A percentile compares a stretch with the other conserved stretches of the same genome.
Conservation (phyloP, 1,139 yeast species). For the Nadsonia starkeyi-henricii region DNA sequence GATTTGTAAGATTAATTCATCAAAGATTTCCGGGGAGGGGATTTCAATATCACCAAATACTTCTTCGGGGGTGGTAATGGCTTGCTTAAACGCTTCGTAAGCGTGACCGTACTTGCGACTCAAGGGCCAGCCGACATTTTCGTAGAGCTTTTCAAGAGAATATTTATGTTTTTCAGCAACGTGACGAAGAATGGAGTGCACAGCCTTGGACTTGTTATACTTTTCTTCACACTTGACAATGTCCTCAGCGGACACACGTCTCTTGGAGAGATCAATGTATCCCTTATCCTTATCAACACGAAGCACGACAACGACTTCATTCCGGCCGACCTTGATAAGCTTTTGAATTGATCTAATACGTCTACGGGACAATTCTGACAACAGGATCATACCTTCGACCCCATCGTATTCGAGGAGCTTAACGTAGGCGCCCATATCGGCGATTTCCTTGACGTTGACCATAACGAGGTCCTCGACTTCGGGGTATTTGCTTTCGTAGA, state of each 20-base stretch:
- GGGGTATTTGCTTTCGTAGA: constrained; percentile 95
- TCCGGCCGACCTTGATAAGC: constrained; percentile 93
- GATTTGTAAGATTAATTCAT: constrained; percentile 73
- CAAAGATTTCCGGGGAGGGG: constrained; percentile 61
- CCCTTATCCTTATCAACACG: constrained; percentile 99
- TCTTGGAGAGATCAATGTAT: constrained; percentile 90
- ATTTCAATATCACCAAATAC: constrained; percentile 70
- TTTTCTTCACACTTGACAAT: constrained; percentile 95
- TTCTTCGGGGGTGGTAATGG: constrained; percentile 74
- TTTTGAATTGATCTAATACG: constrained; percentile 97
- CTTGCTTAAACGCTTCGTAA: constrained; percentile 90
- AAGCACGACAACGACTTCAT: constrained; percentile 96
- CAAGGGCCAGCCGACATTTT: constrained; percentile 93
- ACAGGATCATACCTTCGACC: constrained; percentile 95
- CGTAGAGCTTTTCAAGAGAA: constrained; percentile 73
- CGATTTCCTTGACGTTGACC: constrained; percentile 97
- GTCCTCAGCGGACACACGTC: constrained; percentile 97
- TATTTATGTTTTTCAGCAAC: constrained; percentile 94
- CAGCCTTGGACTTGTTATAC: constrained; percentile 92
- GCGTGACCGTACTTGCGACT: constrained; percentile 94
- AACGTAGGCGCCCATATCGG: constrained; percentile 97
- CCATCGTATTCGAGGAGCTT: constrained; percentile 92
- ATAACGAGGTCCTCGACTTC: constrained; percentile 97
- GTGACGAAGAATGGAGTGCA: constrained; percentile 91
- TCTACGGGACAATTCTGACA: constrained; percentile 94